Conservation (phyloP, 768 basidiomycete genomes). For the Mycena chlorophos region DNA sequence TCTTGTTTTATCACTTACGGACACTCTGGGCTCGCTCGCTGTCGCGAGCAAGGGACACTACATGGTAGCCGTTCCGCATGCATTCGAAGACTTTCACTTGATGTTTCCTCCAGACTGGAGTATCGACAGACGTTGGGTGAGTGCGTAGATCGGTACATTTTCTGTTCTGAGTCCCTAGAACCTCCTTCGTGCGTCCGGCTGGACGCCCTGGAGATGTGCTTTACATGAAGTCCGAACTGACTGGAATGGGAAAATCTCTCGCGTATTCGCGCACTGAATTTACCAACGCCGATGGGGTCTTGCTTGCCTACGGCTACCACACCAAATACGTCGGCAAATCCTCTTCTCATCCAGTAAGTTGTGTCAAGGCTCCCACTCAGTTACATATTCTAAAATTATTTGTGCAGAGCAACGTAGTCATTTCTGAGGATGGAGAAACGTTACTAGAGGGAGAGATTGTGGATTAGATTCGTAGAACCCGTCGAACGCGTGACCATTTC, state of each 20-base stretch:
- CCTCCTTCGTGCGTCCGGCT: slow-evolving; percentile 76
- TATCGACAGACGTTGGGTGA: slow-evolving; percentile 73
- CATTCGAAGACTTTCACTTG: neutral
- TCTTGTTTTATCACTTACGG: slow-evolving; percentile 77
- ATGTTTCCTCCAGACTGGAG: slow-evolving; percentile 53
- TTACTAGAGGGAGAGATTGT: slow-evolving; percentile 66
- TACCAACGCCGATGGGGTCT: slow-evolving; percentile 56
- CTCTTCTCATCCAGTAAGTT: slow-evolving; percentile 42
- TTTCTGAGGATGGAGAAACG: slow-evolving; percentile 75
- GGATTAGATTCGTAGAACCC: slow-evolving; percentile 25
- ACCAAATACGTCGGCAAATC: slow-evolving; percentile 86
- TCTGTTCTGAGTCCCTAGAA: slow-evolving; percentile 17
- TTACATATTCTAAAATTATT: slow-evolving; percentile 1
- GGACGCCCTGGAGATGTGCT: slow-evolving; percentile 71
- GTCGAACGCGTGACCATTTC: neutral
- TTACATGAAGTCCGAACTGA: slow-evolving; percentile 62
- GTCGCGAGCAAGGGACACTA: slow-evolving; percentile 78
- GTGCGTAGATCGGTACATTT: neutral
- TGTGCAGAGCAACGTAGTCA: slow-evolving; percentile 72
- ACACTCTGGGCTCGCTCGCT: slow-evolving; percentile 83
- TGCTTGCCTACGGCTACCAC: slow-evolving; percentile 83
- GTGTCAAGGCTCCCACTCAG: neutral
- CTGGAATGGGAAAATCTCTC: slow-evolving; percentile 74
- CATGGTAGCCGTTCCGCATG: slow-evolving; percentile 43
- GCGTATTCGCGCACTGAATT: slow-evolving; percentile 85